Evolutionary conservation across 129 eudicot species (phyloP), one percentile per base, ranked within the genome.

Genomic region (Gnaphalium uliginosum): DNA sequence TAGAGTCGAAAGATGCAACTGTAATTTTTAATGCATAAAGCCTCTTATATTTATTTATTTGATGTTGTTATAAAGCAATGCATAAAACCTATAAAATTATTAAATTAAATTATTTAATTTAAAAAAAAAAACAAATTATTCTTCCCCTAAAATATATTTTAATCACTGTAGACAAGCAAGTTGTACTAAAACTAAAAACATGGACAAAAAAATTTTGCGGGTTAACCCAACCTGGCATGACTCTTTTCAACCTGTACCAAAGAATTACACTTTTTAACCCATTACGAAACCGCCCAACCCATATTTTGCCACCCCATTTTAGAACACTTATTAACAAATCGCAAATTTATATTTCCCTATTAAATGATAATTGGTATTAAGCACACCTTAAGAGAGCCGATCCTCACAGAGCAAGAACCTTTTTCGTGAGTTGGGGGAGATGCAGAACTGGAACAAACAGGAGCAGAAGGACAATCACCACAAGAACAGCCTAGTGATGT

Each of bases 401-500:
- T 87, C 76, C 72, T 89, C 72, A 95, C 89, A 27, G 92, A 84
- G 82, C 99, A 95, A 27, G 96, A 86, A 81, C 82, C 89, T 25
- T 77, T 69, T 77, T 71, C 75, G 9, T 76, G 88, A 79, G 86
- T 51, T 26, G 81, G 17, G 27, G 88, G 81, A 76, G 88, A 83
- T 58, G 88, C 87, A 43, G 99, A 95, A 66, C 66, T 80, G 24
- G 96, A 78, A 79, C 99, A 95, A 37, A 78, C 89, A 70, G 86
- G 48, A 65, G 99, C 74, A 11, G 92, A 81, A 77, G 94, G 94
- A 71, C 99, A 95, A 84, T 95, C 99, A 83, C 99, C 99, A 83
- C 99, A 95, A 29, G 99, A 95, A 85, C 99, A 95, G 68, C 99
- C 97, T 72, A 95, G 81, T 51, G 99, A 91, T 48, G 94, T 89